These are phyloP conservation scores for Mortierella hygrophila DNA, from an alignment of 192 early-diverging fungal genomes.

Conservation along the genomic window DNA sequence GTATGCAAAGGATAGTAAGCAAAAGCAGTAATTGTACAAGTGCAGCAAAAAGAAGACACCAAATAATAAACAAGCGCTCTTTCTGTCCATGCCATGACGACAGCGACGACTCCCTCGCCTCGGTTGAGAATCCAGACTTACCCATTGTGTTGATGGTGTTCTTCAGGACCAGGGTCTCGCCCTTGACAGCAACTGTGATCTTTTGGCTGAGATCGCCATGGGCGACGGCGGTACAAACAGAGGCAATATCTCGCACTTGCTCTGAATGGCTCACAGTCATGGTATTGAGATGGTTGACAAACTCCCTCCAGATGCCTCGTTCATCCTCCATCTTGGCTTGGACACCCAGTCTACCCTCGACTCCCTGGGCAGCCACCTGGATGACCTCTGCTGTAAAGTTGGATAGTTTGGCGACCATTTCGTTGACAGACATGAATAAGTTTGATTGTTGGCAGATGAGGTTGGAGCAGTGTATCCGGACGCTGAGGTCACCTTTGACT, in stretches of 20 bases:
- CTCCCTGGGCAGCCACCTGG: constrained; percentile 76
- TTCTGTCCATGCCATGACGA: not conserved
- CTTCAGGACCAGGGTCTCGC: constrained; percentile 82
- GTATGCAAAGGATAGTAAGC: not conserved
- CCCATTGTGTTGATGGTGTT: constrained; percentile 83
- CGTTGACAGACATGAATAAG: constrained; percentile 67
- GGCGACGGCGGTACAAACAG: constrained; percentile 77
- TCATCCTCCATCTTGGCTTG: constrained; percentile 65
- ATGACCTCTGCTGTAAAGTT: constrained; percentile 72
- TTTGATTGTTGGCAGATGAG: constrained; percentile 41
- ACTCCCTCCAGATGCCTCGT: constrained; percentile 68
- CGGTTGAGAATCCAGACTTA: constrained; percentile 33
- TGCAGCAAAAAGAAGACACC: not conserved
- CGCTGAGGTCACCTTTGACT: constrained; percentile 58
- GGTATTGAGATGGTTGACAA: constrained; percentile 68
- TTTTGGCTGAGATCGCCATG: constrained; percentile 79
- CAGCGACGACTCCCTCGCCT: not conserved
- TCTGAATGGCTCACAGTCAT: constrained; percentile 68
- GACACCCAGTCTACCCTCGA: constrained; percentile 80
- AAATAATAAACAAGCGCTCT: constrained; percentile 3
- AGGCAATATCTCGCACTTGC: constrained; percentile 76
- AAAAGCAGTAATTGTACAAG: not conserved
- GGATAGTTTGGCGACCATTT: constrained; percentile 72
- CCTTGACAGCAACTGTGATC: constrained; percentile 75
- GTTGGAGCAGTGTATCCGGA: constrained; percentile 61